Base-by-base conservation (phyloP, 805 yeast species). In the Sungouiella blattae region DNA sequence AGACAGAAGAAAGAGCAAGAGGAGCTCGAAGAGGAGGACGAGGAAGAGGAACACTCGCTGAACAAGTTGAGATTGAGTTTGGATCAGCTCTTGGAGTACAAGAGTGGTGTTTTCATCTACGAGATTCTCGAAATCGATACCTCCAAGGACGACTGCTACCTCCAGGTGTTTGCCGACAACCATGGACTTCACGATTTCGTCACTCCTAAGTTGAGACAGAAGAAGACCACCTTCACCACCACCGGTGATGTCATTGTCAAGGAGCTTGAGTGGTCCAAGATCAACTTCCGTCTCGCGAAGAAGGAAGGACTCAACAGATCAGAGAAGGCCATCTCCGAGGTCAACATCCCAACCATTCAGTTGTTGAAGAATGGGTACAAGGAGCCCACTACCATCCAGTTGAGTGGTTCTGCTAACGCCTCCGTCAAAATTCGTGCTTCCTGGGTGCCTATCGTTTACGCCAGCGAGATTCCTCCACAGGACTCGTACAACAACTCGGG, bases 401-500 rank as follows among this genome's bases (percentile, higher is more conserved):
- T 88, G 43, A 56, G 67, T 12, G 83, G 87, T 14, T 57, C 71
- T 12, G 67, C 72, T 18, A 64, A 68, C 5, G 71, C 76, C 13
- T 72, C 72, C 43, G 60, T 88, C 42, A 73, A 69, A 45, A 43
- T 84, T 12, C 80, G 78, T 47, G 67, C 78, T 18, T 80, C 87
- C 42, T 91, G 87, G 85, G 74, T 87, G 52, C 98, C 98, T 20
- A 62, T 87, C 8, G 51, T 67, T 25, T 60, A 71, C 28, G 68
- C 73, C 35, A 54, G 73, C 25, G 64, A 67, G 20, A 63, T 91
- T 29, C 95, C 95, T 36, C 76, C 78, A 12, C 71, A 75, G 25
- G 98, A 93, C 60, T 69, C 83, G 28, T 76, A 81, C 43, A 74
- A 81, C 32, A 83, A 87, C 57, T 71, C 79, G 39, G 98, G 98